Conservation (phyloP, 1,139 yeast genomes). For the Diutina sp. region DNA sequence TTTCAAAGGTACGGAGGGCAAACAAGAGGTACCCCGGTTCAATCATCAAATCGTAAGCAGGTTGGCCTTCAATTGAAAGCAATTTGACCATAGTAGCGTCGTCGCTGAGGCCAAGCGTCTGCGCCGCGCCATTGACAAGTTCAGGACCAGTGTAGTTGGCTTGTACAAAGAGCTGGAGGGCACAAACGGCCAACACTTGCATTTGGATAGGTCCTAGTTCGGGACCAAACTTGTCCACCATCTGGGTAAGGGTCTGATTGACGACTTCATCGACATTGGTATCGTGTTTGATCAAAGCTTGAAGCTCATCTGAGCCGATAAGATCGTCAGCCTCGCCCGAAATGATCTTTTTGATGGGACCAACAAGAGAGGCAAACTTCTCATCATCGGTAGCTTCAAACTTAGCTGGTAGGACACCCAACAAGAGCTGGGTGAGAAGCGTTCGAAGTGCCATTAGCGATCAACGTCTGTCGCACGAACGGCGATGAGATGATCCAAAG, state of each 20-base stretch:
- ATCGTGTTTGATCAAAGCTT: neutral
- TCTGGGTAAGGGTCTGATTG: neutral
- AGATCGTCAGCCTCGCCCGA: neutral
- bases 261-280: neutral
- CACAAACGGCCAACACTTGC: constrained; percentile 37
- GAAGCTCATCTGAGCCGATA: neutral
- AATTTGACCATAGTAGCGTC: constrained; percentile 13
- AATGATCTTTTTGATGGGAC: neutral
- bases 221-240: neutral
- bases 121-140: constrained; percentile 17
- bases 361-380: neutral
- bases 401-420: neutral
- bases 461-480: neutral
- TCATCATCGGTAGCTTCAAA: neutral
- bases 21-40: constrained; percentile 41
- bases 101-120: constrained; percentile 15
- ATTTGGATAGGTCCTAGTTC: neutral
- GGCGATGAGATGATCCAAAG: neutral
- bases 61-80: constrained; percentile 46
- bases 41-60: constrained; percentile 45
- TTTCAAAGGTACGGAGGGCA: constrained; percentile 39
- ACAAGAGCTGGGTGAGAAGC: neutral
- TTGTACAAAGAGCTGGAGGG: constrained; percentile 61
- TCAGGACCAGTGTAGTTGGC: constrained; percentile 80
- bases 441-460: neutral